Evolutionary conservation across 2,329 filamentous ascomycete genomes (phyloP).

Genomic region (Metarhizium anisopliae): DNA sequence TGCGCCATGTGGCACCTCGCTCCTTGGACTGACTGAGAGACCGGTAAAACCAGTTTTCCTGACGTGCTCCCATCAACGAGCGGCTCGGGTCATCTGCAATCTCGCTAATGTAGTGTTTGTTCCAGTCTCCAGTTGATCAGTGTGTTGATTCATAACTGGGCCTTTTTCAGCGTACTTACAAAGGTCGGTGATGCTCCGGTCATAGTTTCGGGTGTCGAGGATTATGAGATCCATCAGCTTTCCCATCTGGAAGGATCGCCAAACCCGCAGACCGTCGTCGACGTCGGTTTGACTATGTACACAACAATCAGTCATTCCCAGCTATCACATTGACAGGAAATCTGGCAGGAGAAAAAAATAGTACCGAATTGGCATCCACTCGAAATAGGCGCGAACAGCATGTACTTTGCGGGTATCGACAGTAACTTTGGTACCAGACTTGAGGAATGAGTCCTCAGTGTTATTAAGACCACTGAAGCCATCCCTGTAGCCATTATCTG

Average conservation of each 20-base stretch:
- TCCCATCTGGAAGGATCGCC: conserved; percentile 58
- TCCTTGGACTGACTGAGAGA: conserved; percentile 46
- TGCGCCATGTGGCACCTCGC: conserved; percentile 60
- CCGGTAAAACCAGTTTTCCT: conserved; percentile 68
- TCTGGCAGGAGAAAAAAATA: background rate
- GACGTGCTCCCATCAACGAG: conserved; percentile 60
- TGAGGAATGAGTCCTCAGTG: conserved; percentile 55
- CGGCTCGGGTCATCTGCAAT: conserved; percentile 60
- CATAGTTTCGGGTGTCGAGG: conserved; percentile 61
- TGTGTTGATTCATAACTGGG: background rate
- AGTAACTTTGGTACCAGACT: conserved; percentile 44
- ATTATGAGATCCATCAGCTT: conserved; percentile 58
- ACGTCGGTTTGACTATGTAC: conserved; percentile 46
- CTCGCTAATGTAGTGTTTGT: conserved; percentile 49
- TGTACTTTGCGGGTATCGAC: conserved; percentile 69
- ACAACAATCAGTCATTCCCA: background rate
- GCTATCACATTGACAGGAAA: background rate
- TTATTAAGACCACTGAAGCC: conserved; percentile 54
- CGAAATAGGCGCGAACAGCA: conserved; percentile 61
- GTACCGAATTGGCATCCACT: conserved; percentile 38
- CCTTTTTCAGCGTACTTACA: conserved; percentile 10
- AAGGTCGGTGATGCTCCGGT: conserved; percentile 51
- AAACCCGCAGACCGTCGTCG: conserved; percentile 61
- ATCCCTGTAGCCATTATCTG: conserved; percentile 57
- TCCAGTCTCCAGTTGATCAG: conserved; percentile 30